Evolutionary conservation across 768 basidiomycete genomes (phyloP), one percentile per base, ranked within the genome.

Genomic region (Porpolomopsis calyptriformis): DNA sequence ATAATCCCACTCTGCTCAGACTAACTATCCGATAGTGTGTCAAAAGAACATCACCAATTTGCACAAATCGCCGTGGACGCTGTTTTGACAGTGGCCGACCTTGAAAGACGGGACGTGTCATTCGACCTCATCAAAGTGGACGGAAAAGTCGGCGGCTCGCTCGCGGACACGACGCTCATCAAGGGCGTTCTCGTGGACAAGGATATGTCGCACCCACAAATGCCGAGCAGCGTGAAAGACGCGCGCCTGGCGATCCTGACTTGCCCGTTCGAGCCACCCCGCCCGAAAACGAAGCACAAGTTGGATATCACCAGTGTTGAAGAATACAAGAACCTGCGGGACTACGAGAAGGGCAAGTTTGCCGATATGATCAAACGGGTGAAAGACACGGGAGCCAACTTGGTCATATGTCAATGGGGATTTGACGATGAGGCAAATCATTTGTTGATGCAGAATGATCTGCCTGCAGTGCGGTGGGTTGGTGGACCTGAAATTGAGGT

Each of bases 351-450:
- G 68, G 82, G 87, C 61, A 99, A 96, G 68, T 99, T 99, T 57
- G 72, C 77, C 52, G 85, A 91, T 59, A 99, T 99, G 96, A 97
- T 99, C 64, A 84, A 85, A 65, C 71, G 79, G 62, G 93, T 98
- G 48, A 94, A 97, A 64, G 84, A 94, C 56, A 86, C 93, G 12
- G 96, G 96, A 29, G 94, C 96, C 11, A 99, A 99, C 65, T 67
- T 99, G 49, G 96, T 99, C 53, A 97, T 99, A 56, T 99, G 96
- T 65, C 96, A 99, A 61, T 99, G 96, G 96, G 96, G 96, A 49
- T 99, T 99, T 60, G 96, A 99, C 60, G 96, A 99, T 58, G 96
- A 99, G 67, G 96, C 96, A 36, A 99, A 99, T 60, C 96, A 98
- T 61, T 54, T 98, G 56, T 65, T 99, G 52, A 91, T 98, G 89